Base-by-base conservation (phyloP, 495 filamentous ascomycete genomes). In the Viridothelium virens region DNA sequence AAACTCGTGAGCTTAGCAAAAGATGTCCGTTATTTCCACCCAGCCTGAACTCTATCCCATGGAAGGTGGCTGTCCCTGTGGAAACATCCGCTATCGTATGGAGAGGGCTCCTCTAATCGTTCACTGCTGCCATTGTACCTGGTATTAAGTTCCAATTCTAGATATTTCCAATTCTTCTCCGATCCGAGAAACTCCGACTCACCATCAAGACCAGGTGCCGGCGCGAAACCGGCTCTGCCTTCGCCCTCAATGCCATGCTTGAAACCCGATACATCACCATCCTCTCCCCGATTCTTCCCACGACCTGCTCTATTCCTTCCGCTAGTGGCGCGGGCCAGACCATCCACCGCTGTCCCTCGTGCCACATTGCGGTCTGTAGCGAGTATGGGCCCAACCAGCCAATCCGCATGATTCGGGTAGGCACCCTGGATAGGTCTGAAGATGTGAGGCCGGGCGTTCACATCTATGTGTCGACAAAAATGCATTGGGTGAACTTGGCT, bases 91-190 rank as follows among this genome's bases (percentile, higher is more conserved):
- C 3, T 65, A 59, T 36, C 63, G 48, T 6, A 53, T 65, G 63
- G 44, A 56, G 16, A 59, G 25, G 10, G 6, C 16, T 4, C 63
- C 63, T 5, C 25, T 65, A n/a, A 18, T 65, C n/a, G 33, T 37
- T 6, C 41, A 77, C 63, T 72, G 72, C 70, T 77, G 75, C 68
- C 74, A 77, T 66, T 77, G 75, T 66, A 71, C 68, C 1, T 65
- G 56, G 56, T 25, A 25, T 25, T 25, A 25, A 25, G 25, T 1
- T 25, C 25, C 25, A 25, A 25, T 25, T 25, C 25, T 25, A 25
- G 25, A 25, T 25, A 25, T 25, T 25, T 25, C 25, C 25, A 25
- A 25, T 25, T 25, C 25, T 25, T 25, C 25, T 1, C 25, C 25
- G 25, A 25, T 25, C 25, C 25, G 25, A 25, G 25, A 25, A 25